Base-by-base conservation (phyloP, 2,329 filamentous ascomycete genomes). In the Plenodomus biglobosus region DNA sequence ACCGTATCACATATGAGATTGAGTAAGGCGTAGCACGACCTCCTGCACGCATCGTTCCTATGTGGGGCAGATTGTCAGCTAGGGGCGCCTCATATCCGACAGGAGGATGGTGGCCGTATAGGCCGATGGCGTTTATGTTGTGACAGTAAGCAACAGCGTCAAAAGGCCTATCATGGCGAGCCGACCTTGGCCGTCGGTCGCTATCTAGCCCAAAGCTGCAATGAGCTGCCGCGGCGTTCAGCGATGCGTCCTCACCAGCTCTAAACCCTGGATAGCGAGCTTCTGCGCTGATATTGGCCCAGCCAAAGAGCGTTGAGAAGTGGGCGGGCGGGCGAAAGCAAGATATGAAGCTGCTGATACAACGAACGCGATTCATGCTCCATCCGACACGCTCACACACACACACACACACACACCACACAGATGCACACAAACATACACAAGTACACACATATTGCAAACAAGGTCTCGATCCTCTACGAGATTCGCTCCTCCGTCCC, bases 11-110 rank as follows among this genome's bases (percentile, higher is more conserved):
- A 58, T 51, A 55, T 50, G 49, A 41, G 50, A 58, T 51, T 40
- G 50, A 45, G 42, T 20, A 18, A 20, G 16, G 42, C 48, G 58
- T 57, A 56, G 55, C 55, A 63, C 53, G 44, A 48, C 46, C 32
- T 48, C 42, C 54, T 54, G 51, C 55, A 57, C 45, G 47, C 47
- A 46, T 49, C 44, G 52, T 47, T 47, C 48, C 19, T 41, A 48
- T 56, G 66, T 66, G 66, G 65, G 61, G 61, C 64, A 53, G 53
- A 58, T 59, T 55, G 44, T 50, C 62, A 46, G 53, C 58, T 54
- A 62, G 44, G 46, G 48, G 42, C 56, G 61, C 62, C 52, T 55
- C 43, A 52, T 56, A 32, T 32, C 27, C 50, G 42, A 48, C 35
- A 53, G 38, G 40, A 60, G 56, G 52, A 61, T 61, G 52, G 62